Conservation (phyloP, 2,329 filamentous ascomycete species). For the Trichoderma sp. region DNA sequence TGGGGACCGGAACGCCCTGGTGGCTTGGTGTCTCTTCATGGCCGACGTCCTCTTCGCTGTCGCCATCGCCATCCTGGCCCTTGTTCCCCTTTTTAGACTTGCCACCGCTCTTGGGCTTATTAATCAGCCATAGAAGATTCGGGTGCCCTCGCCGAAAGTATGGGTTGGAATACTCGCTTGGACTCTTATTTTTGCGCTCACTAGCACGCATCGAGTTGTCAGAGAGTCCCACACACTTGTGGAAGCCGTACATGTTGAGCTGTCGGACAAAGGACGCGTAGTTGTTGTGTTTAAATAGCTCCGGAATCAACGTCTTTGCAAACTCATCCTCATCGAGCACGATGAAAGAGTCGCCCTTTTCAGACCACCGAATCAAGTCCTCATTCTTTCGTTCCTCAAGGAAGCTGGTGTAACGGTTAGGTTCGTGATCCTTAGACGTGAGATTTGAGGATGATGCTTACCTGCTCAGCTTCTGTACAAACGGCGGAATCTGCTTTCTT, state of each 20-base stretch:
- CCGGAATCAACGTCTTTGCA: conserved; percentile 93
- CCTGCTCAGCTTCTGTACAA: conserved; percentile 98
- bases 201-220: conserved; percentile 98
- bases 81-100: conserved; percentile 59
- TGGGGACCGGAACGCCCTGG: conserved; percentile 26
- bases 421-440: neutral
- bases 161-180: conserved; percentile 96
- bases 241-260: conserved; percentile 97
- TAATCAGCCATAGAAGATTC: conserved; percentile 92
- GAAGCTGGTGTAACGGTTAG: conserved; percentile 64
- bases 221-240: conserved; percentile 90
- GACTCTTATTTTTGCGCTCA: conserved; percentile 95
- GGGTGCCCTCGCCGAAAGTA: conserved; percentile 94
- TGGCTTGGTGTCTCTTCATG: conserved; percentile 42
- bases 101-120: conserved; percentile 82
- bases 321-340: conserved; percentile 98
- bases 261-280: conserved; percentile 96
- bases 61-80: conserved; percentile 69
- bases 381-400: conserved; percentile 91
- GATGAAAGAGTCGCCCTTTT: conserved; percentile 94
- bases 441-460: conserved; percentile 44
- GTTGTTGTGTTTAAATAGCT: conserved; percentile 99
- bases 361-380: conserved; percentile 94
- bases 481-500: conserved; percentile 93
- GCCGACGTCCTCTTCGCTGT: conserved; percentile 60